Evolutionary conservation across 441 rosid genomes (phyloP), one percentile per base, ranked within the genome.

Genomic region (Erodium texanum): DNA sequence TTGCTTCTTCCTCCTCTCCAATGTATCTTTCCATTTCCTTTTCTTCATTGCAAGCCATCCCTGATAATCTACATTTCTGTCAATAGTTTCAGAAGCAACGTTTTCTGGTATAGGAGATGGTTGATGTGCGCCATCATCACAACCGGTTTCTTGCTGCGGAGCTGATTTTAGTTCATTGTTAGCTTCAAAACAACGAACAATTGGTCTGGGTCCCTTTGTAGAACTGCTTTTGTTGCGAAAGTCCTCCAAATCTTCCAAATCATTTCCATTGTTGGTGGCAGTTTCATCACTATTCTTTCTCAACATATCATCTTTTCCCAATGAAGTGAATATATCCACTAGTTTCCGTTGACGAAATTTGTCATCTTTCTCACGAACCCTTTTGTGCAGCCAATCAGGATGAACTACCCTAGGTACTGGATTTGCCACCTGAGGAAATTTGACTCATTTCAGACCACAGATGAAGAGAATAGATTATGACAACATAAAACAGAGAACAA

Each of bases 361-460:
- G 78, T 94, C 99, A 7, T 92, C 95, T 82, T 88, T 92, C 80
- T 92, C 99, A 56, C 93, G 96, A 67, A 92, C 88, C 84, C 84
- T 94, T 83, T 90, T 94, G 73, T 89, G 93, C 76, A 94, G 87
- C 99, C 99, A 94, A 75, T 94, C 99, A 73, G 98, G 99, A 80
- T 94, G 98, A 81, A 80, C 82, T 45, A 94, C 99, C 78, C 99
- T 85, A 71, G 99, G 99, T 34, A 94, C 99, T 52, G 99, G 99
- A 87, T 94, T 94, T 70, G 83, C 74, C 74, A 94, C 92, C 99
- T 94, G 79, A 66, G 79, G 67, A 75, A 70, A 67, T 67, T 70
- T 70, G 64, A 77, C 19, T 78, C 67, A 69, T 50, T 50, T 75
- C 58, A 73, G 70, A 70, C 74, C 62, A 65, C 66, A 69, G 64